Percentiles rank a stretch among this genome's conserved stretches.
Conservation (phyloP, 2,329 filamentous ascomycete genomes). For the Trichoderma citrinoviride region DNA sequence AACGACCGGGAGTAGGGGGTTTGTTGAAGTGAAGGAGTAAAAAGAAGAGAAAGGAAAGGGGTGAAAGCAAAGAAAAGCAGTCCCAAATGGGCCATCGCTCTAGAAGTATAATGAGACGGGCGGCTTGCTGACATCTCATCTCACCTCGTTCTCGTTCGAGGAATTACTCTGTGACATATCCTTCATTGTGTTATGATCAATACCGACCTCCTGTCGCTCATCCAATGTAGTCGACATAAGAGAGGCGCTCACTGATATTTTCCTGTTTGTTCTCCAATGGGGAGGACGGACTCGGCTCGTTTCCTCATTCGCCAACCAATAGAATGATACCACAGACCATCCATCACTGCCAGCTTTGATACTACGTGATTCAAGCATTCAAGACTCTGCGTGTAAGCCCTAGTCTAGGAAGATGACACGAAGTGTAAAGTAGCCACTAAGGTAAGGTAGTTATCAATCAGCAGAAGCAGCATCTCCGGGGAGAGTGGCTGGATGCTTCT, state of each 20-base stretch:
- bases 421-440: conserved; percentile 9
- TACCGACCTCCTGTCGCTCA: neutral
- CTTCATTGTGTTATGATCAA: no score
- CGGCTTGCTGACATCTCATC: neutral
- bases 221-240: neutral
- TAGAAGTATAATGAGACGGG: neutral
- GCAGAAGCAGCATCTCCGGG: conserved; percentile 7
- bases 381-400: neutral
- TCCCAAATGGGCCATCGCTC: neutral
- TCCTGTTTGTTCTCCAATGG: neutral
- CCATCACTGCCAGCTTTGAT: neutral
- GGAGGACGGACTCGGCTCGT: no score
- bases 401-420: conserved; percentile 9
- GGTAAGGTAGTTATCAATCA: neutral
- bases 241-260: no score
- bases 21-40: neutral
- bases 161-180: neutral
- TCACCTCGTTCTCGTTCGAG: neutral
- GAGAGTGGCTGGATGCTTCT: neutral
- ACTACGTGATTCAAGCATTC: neutral
- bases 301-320: no score
- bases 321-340: neutral
- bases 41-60: no score
- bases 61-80: neutral
- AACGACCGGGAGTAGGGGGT: conserved; percentile 34